A percentile compares a stretch with the other conserved stretches of the same genome.
phyloP scores from a whole-genome alignment of 441 rosid genomes.

The Arabidopsis hybrid region DNA sequence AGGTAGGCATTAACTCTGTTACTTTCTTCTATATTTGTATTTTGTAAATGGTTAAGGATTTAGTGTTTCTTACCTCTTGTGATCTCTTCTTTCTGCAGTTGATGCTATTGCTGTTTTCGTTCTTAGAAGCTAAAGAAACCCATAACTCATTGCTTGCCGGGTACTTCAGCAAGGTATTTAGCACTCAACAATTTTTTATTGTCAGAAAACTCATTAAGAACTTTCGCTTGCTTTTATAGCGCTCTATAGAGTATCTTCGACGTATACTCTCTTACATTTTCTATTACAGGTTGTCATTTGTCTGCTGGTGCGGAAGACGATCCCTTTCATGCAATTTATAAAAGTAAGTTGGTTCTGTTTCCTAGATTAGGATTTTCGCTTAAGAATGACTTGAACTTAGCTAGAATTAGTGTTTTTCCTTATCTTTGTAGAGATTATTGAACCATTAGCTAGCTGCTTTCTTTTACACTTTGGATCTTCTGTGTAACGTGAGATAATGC shows the following conservation, averaged over 20 bases:
- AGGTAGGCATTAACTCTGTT: conserved; percentile 47
- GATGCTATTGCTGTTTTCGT: conserved; percentile 74
- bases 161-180: conserved; percentile 77
- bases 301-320: conserved; percentile 69
- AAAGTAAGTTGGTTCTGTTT: conserved; percentile 55
- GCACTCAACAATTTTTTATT: conserved; percentile 25
- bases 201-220: conserved; percentile 13
- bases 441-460: conserved; percentile 24
- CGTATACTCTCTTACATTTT: conserved; percentile 30
- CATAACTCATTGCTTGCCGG: conserved; percentile 70
- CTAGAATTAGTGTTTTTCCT: conserved; percentile 10
- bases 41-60: neutral
- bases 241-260: conserved; percentile 12
- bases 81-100: conserved; percentile 54
- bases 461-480: conserved; percentile 19
- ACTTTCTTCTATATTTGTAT: conserved; percentile 7
- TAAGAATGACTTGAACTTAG: conserved; percentile 25
- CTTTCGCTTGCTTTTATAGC: conserved; percentile 24
- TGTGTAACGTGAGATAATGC: conserved; percentile 9
- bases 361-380: neutral
- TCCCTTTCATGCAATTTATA: conserved; percentile 66
- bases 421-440: conserved; percentile 9
- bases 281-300: conserved; percentile 70
- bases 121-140: conserved; percentile 59
- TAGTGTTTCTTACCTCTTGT: conserved; percentile 28